Percentiles rank a stretch among this genome's conserved stretches.
Evolutionary conservation across 768 basidiomycete species (phyloP).

Genomic region (Brasilioporus rufonigricans): DNA sequence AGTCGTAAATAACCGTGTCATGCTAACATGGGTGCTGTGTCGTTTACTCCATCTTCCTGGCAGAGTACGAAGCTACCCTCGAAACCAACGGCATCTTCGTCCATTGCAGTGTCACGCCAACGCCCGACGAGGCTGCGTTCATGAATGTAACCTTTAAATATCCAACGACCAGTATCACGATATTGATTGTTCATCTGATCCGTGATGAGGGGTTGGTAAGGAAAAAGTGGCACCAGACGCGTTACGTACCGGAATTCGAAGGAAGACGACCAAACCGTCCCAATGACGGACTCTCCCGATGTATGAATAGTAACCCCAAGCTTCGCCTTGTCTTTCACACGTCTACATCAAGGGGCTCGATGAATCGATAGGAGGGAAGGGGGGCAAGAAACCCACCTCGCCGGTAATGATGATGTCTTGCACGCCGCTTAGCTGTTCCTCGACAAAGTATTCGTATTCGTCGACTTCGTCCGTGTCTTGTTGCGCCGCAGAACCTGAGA

Average conservation of each 20-base stretch:
- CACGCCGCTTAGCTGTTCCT: constrained; percentile 41
- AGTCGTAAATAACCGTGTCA: constrained; percentile 21
- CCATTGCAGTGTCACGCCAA: constrained; percentile 51
- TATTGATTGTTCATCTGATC: constrained; percentile 35
- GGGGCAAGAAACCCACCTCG: constrained; percentile 33
- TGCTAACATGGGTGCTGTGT: constrained; percentile 11
- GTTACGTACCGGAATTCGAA: constrained; percentile 43
- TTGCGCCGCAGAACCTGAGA: constrained; percentile 13
- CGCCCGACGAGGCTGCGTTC: constrained; percentile 49
- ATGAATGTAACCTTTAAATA: constrained; percentile 54
- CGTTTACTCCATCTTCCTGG: constrained; percentile 27
- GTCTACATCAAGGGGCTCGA: constrained; percentile 32
- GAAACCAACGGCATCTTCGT: constrained; percentile 39
- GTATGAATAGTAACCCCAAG: constrained; percentile 48
- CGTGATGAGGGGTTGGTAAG: constrained; percentile 11
- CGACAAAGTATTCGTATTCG: constrained; percentile 39
- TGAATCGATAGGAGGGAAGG: background rate
- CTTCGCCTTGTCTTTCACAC: constrained; percentile 40
- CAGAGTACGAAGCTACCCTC: constrained; percentile 49
- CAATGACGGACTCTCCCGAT: constrained; percentile 49
- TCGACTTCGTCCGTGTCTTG: constrained; percentile 32
- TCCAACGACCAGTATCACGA: constrained; percentile 39
- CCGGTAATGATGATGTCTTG: constrained; percentile 53
- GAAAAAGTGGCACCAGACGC: background rate
- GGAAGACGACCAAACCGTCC: constrained; percentile 49